These are phyloP conservation scores for Scutellaria minor DNA, from an alignment of 257 asterid genomes.

Conservation along the genomic window DNA sequence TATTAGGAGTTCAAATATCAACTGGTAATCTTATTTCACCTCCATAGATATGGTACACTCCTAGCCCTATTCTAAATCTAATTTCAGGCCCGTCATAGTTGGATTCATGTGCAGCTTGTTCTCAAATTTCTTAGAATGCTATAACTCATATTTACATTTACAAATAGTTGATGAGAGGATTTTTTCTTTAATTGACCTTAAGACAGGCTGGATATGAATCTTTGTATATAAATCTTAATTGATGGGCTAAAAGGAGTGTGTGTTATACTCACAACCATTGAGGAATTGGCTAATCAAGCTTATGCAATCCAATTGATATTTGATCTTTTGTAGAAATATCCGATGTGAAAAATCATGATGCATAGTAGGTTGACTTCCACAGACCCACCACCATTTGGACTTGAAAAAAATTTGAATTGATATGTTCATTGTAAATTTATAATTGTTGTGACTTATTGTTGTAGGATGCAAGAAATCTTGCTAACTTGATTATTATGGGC, in stretches of 20 bases:
- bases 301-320: too few species aligned
- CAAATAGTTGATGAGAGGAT: background rate
- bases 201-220: background rate
- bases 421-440: background rate
- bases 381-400: background rate
- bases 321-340: background rate
- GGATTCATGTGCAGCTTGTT: background rate
- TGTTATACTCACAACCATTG: too few species aligned
- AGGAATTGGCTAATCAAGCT: background rate
- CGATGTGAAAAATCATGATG: background rate
- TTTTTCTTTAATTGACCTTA: background rate
- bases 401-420: background rate
- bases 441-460: slow-evolving; percentile 16
- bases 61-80: background rate
- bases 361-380: too few species aligned
- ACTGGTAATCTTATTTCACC: slow-evolving; percentile 20
- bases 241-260: background rate
- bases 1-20: slow-evolving; percentile 29
- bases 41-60: slow-evolving; percentile 43
- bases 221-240: background rate
- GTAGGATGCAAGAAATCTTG: slow-evolving; percentile 68
- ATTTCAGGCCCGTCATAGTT: background rate
- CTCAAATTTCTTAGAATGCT: background rate
- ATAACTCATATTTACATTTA: background rate
- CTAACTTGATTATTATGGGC: slow-evolving; percentile 66